Percentiles rank a stretch among this genome's conserved stretches.
Conservation (phyloP, 139 green algal genomes). For the Trebouxia sp. region DNA sequence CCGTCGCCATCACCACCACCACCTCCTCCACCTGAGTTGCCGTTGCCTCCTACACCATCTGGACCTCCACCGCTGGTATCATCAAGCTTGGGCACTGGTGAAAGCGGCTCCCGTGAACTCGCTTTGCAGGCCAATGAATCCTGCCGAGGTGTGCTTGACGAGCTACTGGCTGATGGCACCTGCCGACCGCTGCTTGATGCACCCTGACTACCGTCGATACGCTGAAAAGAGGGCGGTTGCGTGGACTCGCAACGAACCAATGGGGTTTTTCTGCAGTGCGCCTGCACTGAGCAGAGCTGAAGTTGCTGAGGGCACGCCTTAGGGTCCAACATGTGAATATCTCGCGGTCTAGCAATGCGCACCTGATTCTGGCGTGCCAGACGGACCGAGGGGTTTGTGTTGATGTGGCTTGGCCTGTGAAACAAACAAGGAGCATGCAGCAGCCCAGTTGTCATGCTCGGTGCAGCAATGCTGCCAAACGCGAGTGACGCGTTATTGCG, state of each 20-base stretch:
- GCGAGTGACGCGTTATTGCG: no score
- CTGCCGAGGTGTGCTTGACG: neutral
- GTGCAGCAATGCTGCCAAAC: no score
- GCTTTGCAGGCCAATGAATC: neutral
- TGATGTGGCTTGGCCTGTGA: neutral
- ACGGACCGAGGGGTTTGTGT: no score
- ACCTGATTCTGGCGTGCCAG: neutral
- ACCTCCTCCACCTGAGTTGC: neutral
- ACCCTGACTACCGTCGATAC: neutral
- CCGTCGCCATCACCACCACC: neutral
- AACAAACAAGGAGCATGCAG: neutral
- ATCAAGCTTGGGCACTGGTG: neutral
- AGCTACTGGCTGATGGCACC: neutral
- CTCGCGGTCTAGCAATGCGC: neutral
- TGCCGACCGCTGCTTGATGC: neutral
- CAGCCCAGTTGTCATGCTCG: neutral
- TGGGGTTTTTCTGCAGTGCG: neutral
- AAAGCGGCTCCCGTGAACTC: neutral
- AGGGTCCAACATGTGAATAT: neutral
- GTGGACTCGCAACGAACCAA: neutral
- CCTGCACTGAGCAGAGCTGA: neutral
- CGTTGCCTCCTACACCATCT: neutral
- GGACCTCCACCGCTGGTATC: neutral
- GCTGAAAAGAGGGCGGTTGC: neutral
- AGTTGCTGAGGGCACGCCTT: neutral